These are phyloP conservation scores for Fusarium nygamai DNA, from an alignment of 2,329 filamentous ascomycete species.

Conservation along the genomic window DNA sequence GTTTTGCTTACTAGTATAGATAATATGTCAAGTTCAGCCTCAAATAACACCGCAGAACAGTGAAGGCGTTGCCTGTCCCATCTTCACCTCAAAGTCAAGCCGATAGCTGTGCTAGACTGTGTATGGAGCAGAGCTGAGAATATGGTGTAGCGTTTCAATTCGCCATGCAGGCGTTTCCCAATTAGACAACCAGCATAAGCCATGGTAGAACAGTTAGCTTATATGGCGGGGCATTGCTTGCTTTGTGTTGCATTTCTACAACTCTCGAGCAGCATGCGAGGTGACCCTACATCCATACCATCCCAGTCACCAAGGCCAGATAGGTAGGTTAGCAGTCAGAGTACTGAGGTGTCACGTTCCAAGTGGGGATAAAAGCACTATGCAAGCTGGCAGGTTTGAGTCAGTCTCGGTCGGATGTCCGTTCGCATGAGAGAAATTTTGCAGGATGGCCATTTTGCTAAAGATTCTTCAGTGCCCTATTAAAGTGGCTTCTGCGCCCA, in stretches of 20 bases:
- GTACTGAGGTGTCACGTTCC: slow-evolving; percentile 10
- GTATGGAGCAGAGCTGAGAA: background rate
- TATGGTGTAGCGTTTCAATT: background rate
- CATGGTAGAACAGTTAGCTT: background rate
- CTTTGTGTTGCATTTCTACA: slow-evolving; percentile 6
- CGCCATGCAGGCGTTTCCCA: slow-evolving; percentile 1
- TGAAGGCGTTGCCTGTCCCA: background rate
- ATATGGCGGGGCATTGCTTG: slow-evolving; percentile 21
- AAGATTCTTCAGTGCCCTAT: slow-evolving; percentile 11
- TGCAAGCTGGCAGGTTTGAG: slow-evolving; percentile 20
- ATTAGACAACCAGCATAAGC: background rate
- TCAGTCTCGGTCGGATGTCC: slow-evolving; percentile 6
- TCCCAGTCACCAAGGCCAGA: background rate
- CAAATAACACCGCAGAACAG: background rate
- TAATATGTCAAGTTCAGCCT: background rate
- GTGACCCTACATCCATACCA: slow-evolving; percentile 19
- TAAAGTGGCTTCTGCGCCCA: slow-evolving; percentile 52
- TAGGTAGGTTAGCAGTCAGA: background rate
- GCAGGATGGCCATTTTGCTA: background rate
- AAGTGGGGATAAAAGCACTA: slow-evolving; percentile 4
- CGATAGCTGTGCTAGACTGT: background rate
- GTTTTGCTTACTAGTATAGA: background rate
- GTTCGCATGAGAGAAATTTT: slow-evolving; percentile 4
- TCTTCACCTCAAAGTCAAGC: background rate
- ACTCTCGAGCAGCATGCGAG: slow-evolving; percentile 26